Evolutionary conservation across 352 stramenopile genomes (phyloP), one percentile per base, ranked within the genome.

Genomic region (Pseudoperonospora humuli): DNA sequence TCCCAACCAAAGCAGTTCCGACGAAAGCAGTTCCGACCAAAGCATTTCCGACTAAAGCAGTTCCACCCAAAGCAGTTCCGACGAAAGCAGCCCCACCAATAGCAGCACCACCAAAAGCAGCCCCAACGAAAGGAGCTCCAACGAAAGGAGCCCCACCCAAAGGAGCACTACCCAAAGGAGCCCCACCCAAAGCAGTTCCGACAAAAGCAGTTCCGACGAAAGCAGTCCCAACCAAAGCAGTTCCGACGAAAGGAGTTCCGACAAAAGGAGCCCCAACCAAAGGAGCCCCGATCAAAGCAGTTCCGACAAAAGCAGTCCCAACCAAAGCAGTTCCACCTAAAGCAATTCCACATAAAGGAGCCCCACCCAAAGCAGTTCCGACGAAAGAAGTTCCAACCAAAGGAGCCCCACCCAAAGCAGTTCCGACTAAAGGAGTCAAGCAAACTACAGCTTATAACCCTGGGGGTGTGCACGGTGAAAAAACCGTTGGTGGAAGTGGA

Each of bases 381-480:
- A 44, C 45, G 14, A 7, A 8, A 7, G 53, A 63, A 49, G 39
- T 11, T 3, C 7, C 9, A 18, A 34, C 18, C 19, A 42, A 13
- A 35, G 20, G 11, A 26, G 9, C n/a, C 11, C 7, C 9, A 18
- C 39, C 18, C 19, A 42, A 13, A 35, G 20, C 14, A 26, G 9
- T 13, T 20, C 5, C 39, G 1, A 44, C 45, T 20, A 7, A 8
- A 7, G 53, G 58, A 49, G 39, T 11, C 7, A 44, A 48, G 41
- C 26, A 46, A 39, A 33, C 17, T 7, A 23, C 41, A 11, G 26
- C 39, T 3, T 68, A 70, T 25, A 50, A 57, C 7, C 63, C 63
- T 9, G 60, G 56, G 23, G 56, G 19, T 20, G 63, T 70, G 6
- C 63, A 73, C 20, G 37, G 35, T 1, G 45, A 70, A 45, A 34